Evolutionary conservation across 495 filamentous ascomycete genomes (phyloP), one percentile per base, ranked within the genome.

Genomic region (Aspergillus mulundensis): DNA sequence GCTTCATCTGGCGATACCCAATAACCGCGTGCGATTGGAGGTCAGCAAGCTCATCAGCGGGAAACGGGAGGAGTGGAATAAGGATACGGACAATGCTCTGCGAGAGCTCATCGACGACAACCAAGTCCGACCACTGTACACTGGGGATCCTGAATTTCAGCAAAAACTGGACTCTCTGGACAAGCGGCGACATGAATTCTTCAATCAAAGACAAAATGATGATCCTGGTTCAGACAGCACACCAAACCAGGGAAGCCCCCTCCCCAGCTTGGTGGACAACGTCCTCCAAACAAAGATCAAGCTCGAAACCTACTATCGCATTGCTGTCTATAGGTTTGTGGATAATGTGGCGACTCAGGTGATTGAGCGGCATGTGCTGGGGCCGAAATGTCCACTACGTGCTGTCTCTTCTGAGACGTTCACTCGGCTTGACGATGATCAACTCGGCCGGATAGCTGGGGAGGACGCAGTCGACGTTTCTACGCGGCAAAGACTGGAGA

Each of bases 21-120:
- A 51, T 14, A 57, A 48, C 25, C 49, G 40, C 15, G 55, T 57
- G n/a, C 46, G 55, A 2, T 34, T 57, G 25, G 55, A 57, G 7
- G 55, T 57, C 15, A 46, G 46, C 24, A 47, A 41, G 23, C 5
- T 52, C 0, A 14, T 57, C 5, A 21, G 16, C 40, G 12, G 24
- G 24, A 1, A 51, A 32, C 25, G 36, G 12, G 53, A 48, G 18
- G 44, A 48, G 4, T 48, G 53, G 53, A 56, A 42, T n/a, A 25
- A 15, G 20, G 28, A 56, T 25, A 41, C 28, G 11, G 53, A 56
- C 20, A 49, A 34, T 30, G 53, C 43, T n/a, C 32, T 48, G 18
- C 32, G 24, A 0, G 43, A 49, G 23, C 53, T 56, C 8, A 12
- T 49, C 20, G 43, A 56, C 1, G 53, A 49, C 23, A 41, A 56